Conservation (phyloP, 257 asterid genomes). For the Lavandula angustifolia region DNA sequence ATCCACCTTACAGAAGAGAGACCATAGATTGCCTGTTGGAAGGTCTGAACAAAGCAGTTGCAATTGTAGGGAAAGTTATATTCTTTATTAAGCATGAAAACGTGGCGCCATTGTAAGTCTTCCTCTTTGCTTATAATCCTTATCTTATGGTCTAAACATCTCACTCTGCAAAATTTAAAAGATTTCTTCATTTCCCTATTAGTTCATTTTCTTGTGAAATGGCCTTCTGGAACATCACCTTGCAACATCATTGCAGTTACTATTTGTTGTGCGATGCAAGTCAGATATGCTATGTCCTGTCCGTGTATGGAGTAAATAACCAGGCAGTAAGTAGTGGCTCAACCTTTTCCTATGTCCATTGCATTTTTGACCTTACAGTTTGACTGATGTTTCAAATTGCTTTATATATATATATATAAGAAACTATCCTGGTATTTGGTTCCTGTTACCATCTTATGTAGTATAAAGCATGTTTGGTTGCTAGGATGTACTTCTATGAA, state of each 20-base stretch:
- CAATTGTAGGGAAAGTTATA: conserved; percentile 69
- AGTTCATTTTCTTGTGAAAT: conserved; percentile 2
- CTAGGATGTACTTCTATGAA: too few relatives aligned
- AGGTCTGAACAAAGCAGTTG: conserved; percentile 85
- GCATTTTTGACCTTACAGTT: neutral
- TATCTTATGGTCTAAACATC: conserved; percentile 12
- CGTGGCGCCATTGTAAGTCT: conserved; percentile 77
- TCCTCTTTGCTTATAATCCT: conserved; percentile 19
- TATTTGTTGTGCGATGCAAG: conserved; percentile 79
- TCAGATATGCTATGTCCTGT: conserved; percentile 62
- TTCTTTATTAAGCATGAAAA: conserved; percentile 62
- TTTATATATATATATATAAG: neutral
- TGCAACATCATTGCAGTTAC: conserved; percentile 51
- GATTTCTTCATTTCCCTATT: neutral
- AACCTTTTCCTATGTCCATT: conserved; percentile 18
- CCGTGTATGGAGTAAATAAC: conserved; percentile 67
- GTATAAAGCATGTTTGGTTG: too few relatives aligned
- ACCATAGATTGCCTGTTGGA: conserved; percentile 58
- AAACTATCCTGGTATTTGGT: too few relatives aligned
- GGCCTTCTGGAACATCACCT: conserved; percentile 17
- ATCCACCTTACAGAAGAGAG: conserved; percentile 61
- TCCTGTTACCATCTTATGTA: too few relatives aligned
- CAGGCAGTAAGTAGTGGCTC: conserved; percentile 63
- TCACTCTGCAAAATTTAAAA: neutral
- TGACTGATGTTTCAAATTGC: conserved; percentile 7